phyloP scores from a whole-genome alignment of 148 eudicot species.

The Silene conica region DNA sequence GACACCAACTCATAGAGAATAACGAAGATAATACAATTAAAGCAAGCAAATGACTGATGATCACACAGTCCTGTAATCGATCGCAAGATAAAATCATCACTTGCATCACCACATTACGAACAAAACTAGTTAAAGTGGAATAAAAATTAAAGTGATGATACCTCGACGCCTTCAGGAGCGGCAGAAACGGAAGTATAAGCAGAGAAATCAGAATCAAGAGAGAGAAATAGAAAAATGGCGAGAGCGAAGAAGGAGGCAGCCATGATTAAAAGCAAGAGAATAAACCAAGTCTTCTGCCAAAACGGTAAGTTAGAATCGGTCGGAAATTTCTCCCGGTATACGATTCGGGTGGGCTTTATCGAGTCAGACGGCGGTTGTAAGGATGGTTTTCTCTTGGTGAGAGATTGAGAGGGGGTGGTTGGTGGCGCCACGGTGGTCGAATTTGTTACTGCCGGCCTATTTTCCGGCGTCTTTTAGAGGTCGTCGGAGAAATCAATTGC shows the following conservation, averaged over 20 bases:
- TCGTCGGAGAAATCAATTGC: too few species aligned
- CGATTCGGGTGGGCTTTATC: slow-evolving; percentile 40
- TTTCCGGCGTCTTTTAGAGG: slow-evolving; percentile 20
- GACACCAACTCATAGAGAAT: too few species aligned
- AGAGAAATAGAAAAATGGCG: slow-evolving; percentile 64
- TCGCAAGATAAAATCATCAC: background rate
- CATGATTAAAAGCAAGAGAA: slow-evolving; percentile 52
- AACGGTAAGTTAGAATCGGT: slow-evolving; percentile 48
- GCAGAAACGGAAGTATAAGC: slow-evolving; percentile 32
- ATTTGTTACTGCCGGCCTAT: slow-evolving; percentile 15
- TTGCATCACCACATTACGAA: background rate
- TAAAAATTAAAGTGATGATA: background rate
- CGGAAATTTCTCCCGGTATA: slow-evolving; percentile 40
- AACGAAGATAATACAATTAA: background rate
- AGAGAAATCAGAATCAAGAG: slow-evolving; percentile 51
- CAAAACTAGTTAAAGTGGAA: background rate
- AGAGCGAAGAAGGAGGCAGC: slow-evolving; percentile 61
- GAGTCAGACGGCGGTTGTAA: slow-evolving; percentile 22
- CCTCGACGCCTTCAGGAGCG: slow-evolving; percentile 41
- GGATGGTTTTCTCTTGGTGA: slow-evolving; percentile 51
- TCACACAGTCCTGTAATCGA: background rate
- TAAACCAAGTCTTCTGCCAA: slow-evolving; percentile 81
- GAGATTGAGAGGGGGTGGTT: slow-evolving; percentile 33
- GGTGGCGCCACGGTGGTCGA: slow-evolving; percentile 74
- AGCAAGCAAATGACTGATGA: background rate